A percentile compares a stretch with the other conserved stretches of the same genome.
Evolutionary conservation across 768 basidiomycete species (phyloP).

Genomic region (button mushroom (Agaricus bisporus)): DNA sequence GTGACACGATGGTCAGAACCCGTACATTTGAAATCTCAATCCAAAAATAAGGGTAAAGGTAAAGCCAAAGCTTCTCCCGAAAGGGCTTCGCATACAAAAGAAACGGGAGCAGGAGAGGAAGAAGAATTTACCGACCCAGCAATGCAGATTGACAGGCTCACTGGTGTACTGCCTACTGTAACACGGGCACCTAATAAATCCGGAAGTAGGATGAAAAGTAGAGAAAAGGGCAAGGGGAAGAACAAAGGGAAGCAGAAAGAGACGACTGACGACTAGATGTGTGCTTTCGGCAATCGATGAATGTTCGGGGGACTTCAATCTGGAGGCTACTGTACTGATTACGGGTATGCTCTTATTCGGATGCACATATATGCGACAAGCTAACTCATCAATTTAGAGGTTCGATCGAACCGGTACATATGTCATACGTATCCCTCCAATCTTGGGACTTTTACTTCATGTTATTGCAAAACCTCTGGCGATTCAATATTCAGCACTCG

Average conservation of each 20-base stretch:
- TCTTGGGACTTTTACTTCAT: too few species aligned
- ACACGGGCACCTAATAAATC: slow-evolving; percentile 14
- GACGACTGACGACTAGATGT: neutral
- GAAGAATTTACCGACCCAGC: slow-evolving; percentile 1
- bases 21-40: neutral
- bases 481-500: too few species aligned
- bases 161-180: slow-evolving; percentile 17
- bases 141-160: slow-evolving; percentile 19
- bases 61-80: slow-evolving; percentile 8
- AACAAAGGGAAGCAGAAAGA: slow-evolving; percentile 10
- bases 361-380: too few species aligned
- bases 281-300: too few species aligned
- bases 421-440: too few species aligned
- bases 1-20: neutral
- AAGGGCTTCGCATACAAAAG: neutral
- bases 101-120: neutral
- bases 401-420: too few species aligned
- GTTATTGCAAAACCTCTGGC: too few species aligned
- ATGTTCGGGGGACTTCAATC: too few species aligned
- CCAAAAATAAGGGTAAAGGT: slow-evolving; percentile 10
- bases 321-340: too few species aligned
- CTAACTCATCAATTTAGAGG: too few species aligned
- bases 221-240: slow-evolving; percentile 4
- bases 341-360: too few species aligned
- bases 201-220: slow-evolving; percentile 11